Evolutionary conservation across 176 grass and related monocot species (phyloP), one percentile per base, ranked within the genome.

Genomic region (barley (Hordeum vulgare)): DNA sequence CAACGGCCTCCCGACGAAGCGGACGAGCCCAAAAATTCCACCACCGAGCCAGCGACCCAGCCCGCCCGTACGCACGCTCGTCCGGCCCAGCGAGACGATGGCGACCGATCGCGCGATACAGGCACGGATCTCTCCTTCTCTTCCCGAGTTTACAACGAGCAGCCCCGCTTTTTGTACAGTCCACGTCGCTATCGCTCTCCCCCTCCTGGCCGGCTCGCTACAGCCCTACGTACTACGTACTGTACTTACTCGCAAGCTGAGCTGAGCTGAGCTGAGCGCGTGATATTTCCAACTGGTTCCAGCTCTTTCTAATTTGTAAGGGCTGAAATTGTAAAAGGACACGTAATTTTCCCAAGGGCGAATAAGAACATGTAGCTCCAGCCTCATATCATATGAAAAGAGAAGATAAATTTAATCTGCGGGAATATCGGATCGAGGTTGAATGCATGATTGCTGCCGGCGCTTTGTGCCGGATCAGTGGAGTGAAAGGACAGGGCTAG

Each of bases 81-180:
- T 3, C 10, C 24, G 54, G 53, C 17, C 49, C 64, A 9, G 3
- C 25, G 47, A 13, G 45, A 51, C 62, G 85, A 77, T 39, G 63
- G 72, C 62, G 86, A 83, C 86, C 47, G 61, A 76, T 47, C 72
- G 62, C 61, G 36, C 61, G 61, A 60, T 76, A 69, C 62, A 21
- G 27, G 51, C 51, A 42, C 37, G 64, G 64, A 20, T 8, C 41
- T 28, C 70, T 58, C 51, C 33, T 34, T 21, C 40, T 21, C 40
- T 45, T 11, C 11, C 26, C 14, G 34, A 28, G 23, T 59, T 59
- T 7, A 26, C 67, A 27, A 40, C 59, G 18, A 51, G 47, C 53
- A 56, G 53, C 41, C 12, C 69, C 87, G 76, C 76, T 88, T 79
- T 88, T 26, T 24, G 35, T 59, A 33, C 66, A 21, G 67, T 66